Percentiles rank a stretch among this genome's conserved stretches.
Evolutionary conservation across 2,329 filamentous ascomycete genomes (phyloP).

Genomic region (Talaromyces sp.): DNA sequence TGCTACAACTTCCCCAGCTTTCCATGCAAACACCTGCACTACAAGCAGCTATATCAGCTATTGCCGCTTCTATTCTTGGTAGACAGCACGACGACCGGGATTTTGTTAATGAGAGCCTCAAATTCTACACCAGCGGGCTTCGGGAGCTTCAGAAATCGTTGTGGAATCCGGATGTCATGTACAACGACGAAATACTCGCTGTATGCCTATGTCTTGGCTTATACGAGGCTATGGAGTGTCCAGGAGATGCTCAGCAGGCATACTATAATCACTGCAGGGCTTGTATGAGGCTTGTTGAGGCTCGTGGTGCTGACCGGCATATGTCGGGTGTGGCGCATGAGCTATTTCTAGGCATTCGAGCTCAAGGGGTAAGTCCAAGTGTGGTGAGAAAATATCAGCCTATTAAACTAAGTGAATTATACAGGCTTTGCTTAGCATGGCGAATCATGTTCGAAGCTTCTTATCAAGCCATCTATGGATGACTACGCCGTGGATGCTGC

Average conservation of each 20-base stretch:
- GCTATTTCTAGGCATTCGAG: conserved; percentile 32
- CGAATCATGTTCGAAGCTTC: conserved; percentile 24
- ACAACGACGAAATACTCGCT: conserved; percentile 35
- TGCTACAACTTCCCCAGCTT: conserved; percentile 27
- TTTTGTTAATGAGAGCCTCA: conserved; percentile 28
- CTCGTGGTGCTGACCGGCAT: conserved; percentile 33
- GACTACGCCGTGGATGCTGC: conserved; percentile 28
- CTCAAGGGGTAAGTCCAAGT: conserved; percentile 23
- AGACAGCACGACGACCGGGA: conserved; percentile 21
- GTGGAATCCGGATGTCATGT: conserved; percentile 29
- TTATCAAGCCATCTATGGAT: conserved; percentile 32
- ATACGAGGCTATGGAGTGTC: conserved; percentile 39
- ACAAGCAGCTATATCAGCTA: conserved; percentile 28
- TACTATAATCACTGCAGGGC: conserved; percentile 35
- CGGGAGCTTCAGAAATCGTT: conserved; percentile 37
- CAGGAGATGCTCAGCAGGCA: conserved; percentile 26
- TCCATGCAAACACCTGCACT: conserved; percentile 26
- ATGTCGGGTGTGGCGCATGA: conserved; percentile 30
- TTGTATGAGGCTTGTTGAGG: conserved; percentile 30
- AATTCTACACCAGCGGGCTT: conserved; percentile 34
- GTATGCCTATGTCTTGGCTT: conserved; percentile 36
- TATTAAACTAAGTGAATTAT: neutral
- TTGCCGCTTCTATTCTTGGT: conserved; percentile 29
- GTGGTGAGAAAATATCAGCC: neutral
- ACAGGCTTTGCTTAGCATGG: conserved; percentile 32